phyloP scores from a whole-genome alignment of 2,329 filamentous ascomycete species.

The Dactylellina leptospora region DNA sequence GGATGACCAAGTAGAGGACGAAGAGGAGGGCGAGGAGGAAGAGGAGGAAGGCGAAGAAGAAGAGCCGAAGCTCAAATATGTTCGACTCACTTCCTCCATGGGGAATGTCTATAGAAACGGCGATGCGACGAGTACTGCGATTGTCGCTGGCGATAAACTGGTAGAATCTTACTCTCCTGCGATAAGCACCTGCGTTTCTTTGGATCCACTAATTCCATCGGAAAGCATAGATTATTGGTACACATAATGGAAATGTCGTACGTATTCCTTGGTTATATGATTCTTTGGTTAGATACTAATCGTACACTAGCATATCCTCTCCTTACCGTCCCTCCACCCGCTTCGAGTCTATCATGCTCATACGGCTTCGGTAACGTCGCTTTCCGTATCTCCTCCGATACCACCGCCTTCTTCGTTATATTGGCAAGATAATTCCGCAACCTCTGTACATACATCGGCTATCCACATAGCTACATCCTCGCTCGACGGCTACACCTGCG shows the following conservation, averaged over 20 bases:
- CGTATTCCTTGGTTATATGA: constrained; percentile 60
- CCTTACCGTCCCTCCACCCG: constrained; percentile 80
- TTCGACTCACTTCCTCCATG: constrained; percentile 81
- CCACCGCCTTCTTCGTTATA: constrained; percentile 67
- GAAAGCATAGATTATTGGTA: constrained; percentile 77
- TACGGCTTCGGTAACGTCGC: constrained; percentile 84
- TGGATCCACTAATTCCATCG: constrained; percentile 59
- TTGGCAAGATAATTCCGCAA: constrained; percentile 57
- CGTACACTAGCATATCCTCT: constrained; percentile 76
- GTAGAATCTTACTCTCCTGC: constrained; percentile 63
- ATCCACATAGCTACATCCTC: constrained; percentile 91
- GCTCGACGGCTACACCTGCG: constrained; percentile 93
- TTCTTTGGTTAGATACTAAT: constrained; percentile 57
- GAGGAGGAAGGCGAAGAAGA: constrained; percentile 82
- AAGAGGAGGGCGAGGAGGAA: constrained; percentile 80
- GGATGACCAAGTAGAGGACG: constrained; percentile 67
- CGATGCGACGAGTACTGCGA: constrained; percentile 89
- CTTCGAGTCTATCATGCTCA: constrained; percentile 91
- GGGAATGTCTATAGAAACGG: constrained; percentile 87
- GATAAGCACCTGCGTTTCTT: constrained; percentile 2
- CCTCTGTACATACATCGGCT: constrained; percentile 54
- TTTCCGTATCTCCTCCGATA: constrained; percentile 89
- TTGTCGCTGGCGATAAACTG: constrained; percentile 97
- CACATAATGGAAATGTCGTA: constrained; percentile 96
- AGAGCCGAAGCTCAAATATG: constrained; percentile 93